Percentiles rank a stretch among this genome's conserved stretches.
Conservation (phyloP, 2,329 filamentous ascomycete genomes). For the Bipolaris cookei region DNA sequence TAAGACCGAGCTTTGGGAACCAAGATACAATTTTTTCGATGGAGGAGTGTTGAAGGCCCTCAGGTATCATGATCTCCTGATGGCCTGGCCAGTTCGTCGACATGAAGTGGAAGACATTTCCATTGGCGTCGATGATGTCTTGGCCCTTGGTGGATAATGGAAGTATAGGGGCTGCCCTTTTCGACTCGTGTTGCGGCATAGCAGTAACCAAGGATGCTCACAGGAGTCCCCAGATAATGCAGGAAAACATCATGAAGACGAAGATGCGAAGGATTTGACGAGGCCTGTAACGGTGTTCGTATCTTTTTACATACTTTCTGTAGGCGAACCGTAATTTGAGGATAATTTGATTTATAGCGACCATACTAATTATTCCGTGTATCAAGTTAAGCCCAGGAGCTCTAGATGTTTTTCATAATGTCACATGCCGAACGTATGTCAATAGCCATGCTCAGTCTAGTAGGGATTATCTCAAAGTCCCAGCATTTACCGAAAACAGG, state of each 20-base stretch:
- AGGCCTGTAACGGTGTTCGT: neutral
- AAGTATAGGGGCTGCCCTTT: constrained; percentile 30
- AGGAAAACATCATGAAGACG: neutral
- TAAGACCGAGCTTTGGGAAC: constrained; percentile 67
- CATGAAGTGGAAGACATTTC: constrained; percentile 52
- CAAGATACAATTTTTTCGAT: constrained; percentile 61
- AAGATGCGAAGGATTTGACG: neutral
- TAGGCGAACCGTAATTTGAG: neutral
- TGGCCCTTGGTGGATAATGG: constrained; percentile 40
- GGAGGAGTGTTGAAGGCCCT: constrained; percentile 68
- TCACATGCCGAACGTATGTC: neutral
- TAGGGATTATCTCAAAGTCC: neutral
- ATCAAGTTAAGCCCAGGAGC: neutral
- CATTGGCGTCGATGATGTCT: constrained; percentile 46
- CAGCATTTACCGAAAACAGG: neutral
- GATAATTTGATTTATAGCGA: too few relatives aligned
- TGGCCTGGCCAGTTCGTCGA: constrained; percentile 69
- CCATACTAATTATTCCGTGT: neutral
- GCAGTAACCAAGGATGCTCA: constrained; percentile 22
- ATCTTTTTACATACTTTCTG: neutral
- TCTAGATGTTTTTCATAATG: neutral
- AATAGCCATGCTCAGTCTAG: neutral
- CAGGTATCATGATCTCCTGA: constrained; percentile 68
- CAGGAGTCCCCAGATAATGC: constrained; percentile 15
- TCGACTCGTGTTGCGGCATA: constrained; percentile 20